Evolutionary conservation across 176 grass and related monocot species (phyloP).

Genomic region (Aegilops umbellulata): DNA sequence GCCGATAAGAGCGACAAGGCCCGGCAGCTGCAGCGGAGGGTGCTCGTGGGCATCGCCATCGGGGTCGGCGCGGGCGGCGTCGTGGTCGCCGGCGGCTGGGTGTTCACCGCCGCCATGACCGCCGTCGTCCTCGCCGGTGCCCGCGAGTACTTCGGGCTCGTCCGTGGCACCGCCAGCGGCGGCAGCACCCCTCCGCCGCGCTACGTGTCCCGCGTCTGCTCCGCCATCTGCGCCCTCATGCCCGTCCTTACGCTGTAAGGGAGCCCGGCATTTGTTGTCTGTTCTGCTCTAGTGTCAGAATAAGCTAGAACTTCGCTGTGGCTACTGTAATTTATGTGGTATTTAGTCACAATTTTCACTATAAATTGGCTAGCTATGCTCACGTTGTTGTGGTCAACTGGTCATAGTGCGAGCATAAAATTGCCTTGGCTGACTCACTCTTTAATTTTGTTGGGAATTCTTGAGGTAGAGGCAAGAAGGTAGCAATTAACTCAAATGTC

Average conservation of each 20-base stretch:
- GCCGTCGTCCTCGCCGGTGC: conserved; percentile 49
- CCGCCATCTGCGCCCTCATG: conserved; percentile 73
- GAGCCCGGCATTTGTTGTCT: conserved; percentile 9
- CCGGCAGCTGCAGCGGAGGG: conserved; percentile 57
- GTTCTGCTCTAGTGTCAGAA: background rate
- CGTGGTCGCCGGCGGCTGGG: conserved; percentile 72
- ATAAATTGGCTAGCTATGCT: background rate
- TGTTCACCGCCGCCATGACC: conserved; percentile 56
- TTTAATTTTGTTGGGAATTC: background rate
- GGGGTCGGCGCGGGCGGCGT: conserved; percentile 75
- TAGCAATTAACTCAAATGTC: background rate
- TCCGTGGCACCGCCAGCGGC: conserved; percentile 46
- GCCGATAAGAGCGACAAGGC: conserved; percentile 21
- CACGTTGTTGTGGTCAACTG: background rate
- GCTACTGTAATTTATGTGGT: background rate
- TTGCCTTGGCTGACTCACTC: background rate
- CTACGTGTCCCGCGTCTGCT: conserved; percentile 80
- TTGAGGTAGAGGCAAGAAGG: background rate
- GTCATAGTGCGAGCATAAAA: background rate
- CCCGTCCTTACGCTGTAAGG: conserved; percentile 80
- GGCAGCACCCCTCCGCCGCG: conserved; percentile 61
- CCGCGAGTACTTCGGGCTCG: conserved; percentile 84
- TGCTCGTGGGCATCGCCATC: conserved; percentile 76
- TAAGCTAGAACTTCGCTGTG: background rate
- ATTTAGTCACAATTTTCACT: background rate